Evolutionary conservation across 2,329 filamentous ascomycete genomes (phyloP).

Genomic region (Colletotrichum melonis): DNA sequence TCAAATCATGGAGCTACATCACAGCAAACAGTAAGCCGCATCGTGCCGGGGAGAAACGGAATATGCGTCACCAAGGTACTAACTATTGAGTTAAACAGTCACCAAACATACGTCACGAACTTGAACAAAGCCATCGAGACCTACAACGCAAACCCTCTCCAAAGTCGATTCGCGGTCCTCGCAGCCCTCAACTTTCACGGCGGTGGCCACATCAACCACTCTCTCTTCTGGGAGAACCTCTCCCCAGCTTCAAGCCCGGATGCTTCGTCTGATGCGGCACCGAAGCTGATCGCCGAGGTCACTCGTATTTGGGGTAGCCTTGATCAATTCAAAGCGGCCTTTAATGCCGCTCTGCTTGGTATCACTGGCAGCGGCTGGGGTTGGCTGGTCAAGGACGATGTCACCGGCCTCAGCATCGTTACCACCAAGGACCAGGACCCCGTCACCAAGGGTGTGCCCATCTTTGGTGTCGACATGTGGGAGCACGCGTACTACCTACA

Average conservation of each 20-base stretch:
- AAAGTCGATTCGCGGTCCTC: constrained; percentile 73
- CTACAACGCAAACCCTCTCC: constrained; percentile 58
- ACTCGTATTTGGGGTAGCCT: constrained; percentile 75
- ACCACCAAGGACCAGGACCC: constrained; percentile 92
- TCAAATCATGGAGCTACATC: constrained; percentile 86
- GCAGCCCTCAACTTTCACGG: constrained; percentile 86
- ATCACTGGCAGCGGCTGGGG: constrained; percentile 91
- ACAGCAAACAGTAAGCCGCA: constrained; percentile 70
- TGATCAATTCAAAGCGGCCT: constrained; percentile 72
- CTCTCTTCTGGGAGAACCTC: constrained; percentile 91
- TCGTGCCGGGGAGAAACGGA: neutral
- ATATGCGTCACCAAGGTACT: neutral
- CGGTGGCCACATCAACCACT: constrained; percentile 93
- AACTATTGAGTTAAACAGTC: constrained; percentile 43
- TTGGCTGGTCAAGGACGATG: constrained; percentile 79
- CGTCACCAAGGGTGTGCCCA: constrained; percentile 71
- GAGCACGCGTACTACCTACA: constrained; percentile 93
- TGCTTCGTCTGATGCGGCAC: constrained; percentile 66
- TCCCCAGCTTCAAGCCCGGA: constrained; percentile 69
- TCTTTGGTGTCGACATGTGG: constrained; percentile 91
- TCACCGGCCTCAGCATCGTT: constrained; percentile 73
- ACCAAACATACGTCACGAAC: constrained; percentile 82
- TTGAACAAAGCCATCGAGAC: constrained; percentile 75
- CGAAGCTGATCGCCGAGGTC: constrained; percentile 71
- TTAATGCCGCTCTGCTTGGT: constrained; percentile 72